Evolutionary conservation across 2,329 filamentous ascomycete genomes (phyloP).

Genomic region (Zelopaecilomyces penicillatus): DNA sequence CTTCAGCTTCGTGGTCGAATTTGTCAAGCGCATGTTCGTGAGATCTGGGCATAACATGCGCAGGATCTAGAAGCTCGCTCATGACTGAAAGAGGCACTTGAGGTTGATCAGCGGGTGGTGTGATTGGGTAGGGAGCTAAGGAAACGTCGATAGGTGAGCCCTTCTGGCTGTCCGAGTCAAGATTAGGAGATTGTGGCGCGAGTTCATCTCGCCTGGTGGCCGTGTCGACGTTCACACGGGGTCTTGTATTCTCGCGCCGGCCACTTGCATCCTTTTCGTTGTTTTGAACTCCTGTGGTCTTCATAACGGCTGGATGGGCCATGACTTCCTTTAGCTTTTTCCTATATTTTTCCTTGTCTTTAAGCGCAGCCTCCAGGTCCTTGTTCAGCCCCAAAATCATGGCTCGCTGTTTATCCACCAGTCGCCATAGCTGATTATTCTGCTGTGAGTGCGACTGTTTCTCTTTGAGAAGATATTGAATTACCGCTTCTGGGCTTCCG

Average conservation of each 20-base stretch:
- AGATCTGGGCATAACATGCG: constrained; percentile 51
- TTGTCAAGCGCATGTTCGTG: constrained; percentile 51
- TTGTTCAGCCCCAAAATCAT: constrained; percentile 93
- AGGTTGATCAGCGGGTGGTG: constrained; percentile 48
- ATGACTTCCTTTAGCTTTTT: constrained; percentile 77
- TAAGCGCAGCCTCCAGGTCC: constrained; percentile 80
- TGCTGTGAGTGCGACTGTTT: constrained; percentile 84
- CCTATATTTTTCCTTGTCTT: constrained; percentile 90
- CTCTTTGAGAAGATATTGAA: constrained; percentile 82
- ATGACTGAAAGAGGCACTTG: constrained; percentile 35
- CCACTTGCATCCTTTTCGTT: constrained; percentile 7
- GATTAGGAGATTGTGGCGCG: constrained; percentile 37
- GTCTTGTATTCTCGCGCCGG: constrained; percentile 9
- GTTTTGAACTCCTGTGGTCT: constrained; percentile 15
- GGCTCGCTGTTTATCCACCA: constrained; percentile 91
- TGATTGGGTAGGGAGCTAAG: constrained; percentile 57
- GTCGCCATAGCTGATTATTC: constrained; percentile 85
- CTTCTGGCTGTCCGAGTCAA: constrained; percentile 42
- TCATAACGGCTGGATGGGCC: constrained; percentile 28
- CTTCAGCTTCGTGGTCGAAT: constrained; percentile 47
- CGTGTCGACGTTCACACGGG: constrained; percentile 17
- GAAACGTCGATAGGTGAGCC: constrained; percentile 52
- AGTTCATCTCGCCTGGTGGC: constrained; percentile 5
- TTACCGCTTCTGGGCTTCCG: constrained; percentile 81
- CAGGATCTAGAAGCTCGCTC: constrained; percentile 44